Conservation (phyloP, 306 rosid genomes). For the Potentilla sterilis region DNA sequence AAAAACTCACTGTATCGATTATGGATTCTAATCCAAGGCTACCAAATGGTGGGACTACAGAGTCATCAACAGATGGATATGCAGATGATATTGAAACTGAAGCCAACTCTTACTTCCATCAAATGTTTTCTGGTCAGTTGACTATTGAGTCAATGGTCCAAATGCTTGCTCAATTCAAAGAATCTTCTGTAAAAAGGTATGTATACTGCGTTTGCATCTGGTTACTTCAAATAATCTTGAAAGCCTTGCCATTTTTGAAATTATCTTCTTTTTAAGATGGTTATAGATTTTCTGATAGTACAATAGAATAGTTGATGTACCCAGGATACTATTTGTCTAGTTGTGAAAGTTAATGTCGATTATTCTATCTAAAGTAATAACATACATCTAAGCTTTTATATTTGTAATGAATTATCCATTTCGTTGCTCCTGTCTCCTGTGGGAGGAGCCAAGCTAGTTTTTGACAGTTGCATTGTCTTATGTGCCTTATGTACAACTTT, state of each 20-base stretch:
- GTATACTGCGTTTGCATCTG: conserved; percentile 15
- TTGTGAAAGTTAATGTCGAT: not conserved
- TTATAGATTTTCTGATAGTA: not conserved
- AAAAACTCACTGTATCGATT: conserved; percentile 56
- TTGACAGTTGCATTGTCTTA: not conserved
- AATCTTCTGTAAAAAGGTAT: conserved; percentile 80
- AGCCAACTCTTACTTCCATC: conserved; percentile 85
- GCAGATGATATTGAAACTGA: conserved; percentile 78
- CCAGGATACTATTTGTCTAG: too few relatives aligned
- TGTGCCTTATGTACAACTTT: not conserved
- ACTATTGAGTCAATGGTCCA: conserved; percentile 75
- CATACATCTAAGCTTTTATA: not conserved
- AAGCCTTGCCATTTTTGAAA: too few relatives aligned
- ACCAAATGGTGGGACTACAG: conserved; percentile 60
- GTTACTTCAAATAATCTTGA: not conserved
- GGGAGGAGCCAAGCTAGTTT: not conserved
- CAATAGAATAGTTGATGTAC: not conserved
- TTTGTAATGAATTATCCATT: not conserved
- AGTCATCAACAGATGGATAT: conserved; percentile 76
- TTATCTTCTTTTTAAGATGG: not conserved
- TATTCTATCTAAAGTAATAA: not conserved
- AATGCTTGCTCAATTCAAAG: conserved; percentile 80
- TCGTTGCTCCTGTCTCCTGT: not conserved
- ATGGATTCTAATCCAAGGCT: conserved; percentile 71
- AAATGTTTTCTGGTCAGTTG: conserved; percentile 86